Evolutionary conservation across 805 yeast genomes (phyloP).

Genomic region (Myxozyma lipomycoides): DNA sequence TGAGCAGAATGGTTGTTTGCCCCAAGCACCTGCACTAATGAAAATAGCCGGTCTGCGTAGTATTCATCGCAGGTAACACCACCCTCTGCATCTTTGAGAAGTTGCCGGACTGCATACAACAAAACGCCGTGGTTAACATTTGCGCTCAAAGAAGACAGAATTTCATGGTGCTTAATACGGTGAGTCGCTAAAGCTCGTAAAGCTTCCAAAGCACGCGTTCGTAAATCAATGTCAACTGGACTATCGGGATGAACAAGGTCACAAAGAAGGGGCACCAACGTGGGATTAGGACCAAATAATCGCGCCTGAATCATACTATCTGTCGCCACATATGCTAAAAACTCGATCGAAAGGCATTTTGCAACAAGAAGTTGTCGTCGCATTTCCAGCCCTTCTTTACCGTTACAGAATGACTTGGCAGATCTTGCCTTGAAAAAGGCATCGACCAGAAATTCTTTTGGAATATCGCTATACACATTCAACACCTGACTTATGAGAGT

Average conservation of each 20-base stretch:
- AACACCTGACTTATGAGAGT: constrained; percentile 28
- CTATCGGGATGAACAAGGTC: constrained; percentile 70
- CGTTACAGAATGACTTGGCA: constrained; percentile 68
- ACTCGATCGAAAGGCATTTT: constrained; percentile 65
- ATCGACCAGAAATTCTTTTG: constrained; percentile 59
- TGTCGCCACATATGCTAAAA: constrained; percentile 53
- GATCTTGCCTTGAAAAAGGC: constrained; percentile 58
- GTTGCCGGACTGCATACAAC: constrained; percentile 64
- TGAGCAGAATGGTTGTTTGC: constrained; percentile 42
- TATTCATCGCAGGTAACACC: constrained; percentile 47
- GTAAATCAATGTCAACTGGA: constrained; percentile 49
- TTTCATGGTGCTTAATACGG: constrained; percentile 68
- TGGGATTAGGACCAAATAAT: constrained; percentile 69
- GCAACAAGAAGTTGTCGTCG: constrained; percentile 58
- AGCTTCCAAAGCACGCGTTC: constrained; percentile 59
- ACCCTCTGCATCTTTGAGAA: constrained; percentile 49
- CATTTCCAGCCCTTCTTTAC: constrained; percentile 50
- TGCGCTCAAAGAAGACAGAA: constrained; percentile 74
- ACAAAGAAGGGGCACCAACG: constrained; percentile 61
- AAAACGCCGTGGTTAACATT: constrained; percentile 81
- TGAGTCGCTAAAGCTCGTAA: constrained; percentile 65
- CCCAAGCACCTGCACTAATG: constrained; percentile 58
- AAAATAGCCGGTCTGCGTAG: constrained; percentile 49
- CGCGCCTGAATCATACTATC: constrained; percentile 60
- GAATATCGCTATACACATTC: constrained; percentile 35